Conservation (phyloP, 768 basidiomycete species). For the Russula brevipes region DNA sequence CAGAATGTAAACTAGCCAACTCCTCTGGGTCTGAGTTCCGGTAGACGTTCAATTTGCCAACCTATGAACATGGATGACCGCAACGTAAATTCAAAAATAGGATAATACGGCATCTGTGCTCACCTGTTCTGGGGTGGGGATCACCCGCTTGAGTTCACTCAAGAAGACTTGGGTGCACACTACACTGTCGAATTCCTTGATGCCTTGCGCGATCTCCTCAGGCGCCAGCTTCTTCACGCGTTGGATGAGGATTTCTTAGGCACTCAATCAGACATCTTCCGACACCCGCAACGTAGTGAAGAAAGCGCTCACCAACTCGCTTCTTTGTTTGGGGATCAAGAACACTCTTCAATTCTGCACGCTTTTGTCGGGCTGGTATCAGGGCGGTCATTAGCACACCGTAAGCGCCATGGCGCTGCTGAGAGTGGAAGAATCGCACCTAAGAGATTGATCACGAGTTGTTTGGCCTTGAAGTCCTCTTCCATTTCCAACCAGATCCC, state of each 20-base stretch:
- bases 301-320: conserved; percentile 67
- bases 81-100: background rate
- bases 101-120: conserved; percentile 8
- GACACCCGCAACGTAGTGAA: background rate
- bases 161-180: conserved; percentile 87
- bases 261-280: background rate
- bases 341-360: conserved; percentile 86
- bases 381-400: background rate
- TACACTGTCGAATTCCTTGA: conserved; percentile 81
- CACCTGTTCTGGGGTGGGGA: conserved; percentile 90
- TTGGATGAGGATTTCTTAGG: conserved; percentile 85
- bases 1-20: conserved; percentile 81
- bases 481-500: conserved; percentile 97
- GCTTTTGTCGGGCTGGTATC: conserved; percentile 66
- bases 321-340: conserved; percentile 89
- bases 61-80: conserved; percentile 37
- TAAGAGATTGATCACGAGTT: conserved; percentile 85
- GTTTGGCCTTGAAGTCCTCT: conserved; percentile 95
- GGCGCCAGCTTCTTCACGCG: conserved; percentile 78
- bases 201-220: conserved; percentile 78
- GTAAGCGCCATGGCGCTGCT: background rate
- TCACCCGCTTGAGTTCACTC: conserved; percentile 77
- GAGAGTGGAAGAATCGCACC: conserved; percentile 41
- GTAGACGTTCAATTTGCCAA: conserved; percentile 87
- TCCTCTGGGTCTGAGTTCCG: conserved; percentile 83